These are phyloP conservation scores for Blastobotrys robertii DNA, from an alignment of 805 yeast species.

Conservation along the genomic window DNA sequence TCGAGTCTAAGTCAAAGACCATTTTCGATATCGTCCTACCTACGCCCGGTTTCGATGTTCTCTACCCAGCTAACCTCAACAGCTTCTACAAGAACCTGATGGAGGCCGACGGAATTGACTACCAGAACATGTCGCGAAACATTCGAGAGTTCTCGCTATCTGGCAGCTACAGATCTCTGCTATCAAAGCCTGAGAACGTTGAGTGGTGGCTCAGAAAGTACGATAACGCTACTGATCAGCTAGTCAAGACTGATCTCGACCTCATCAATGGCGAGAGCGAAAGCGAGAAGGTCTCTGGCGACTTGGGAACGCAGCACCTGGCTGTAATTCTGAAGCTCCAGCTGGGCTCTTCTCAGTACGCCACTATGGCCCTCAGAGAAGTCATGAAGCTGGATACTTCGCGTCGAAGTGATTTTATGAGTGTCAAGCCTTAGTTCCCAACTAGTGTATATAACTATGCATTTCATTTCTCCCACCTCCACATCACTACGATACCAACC, in stretches of 20 bases:
- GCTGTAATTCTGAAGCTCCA: constrained; percentile 73
- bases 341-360: constrained; percentile 81
- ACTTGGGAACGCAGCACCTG: constrained; percentile 36
- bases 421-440: constrained; percentile 7
- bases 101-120: constrained; percentile 73
- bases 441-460: not conserved
- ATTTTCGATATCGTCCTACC: constrained; percentile 86
- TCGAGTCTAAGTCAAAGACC: constrained; percentile 44
- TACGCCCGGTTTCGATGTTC: constrained; percentile 92
- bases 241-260: constrained; percentile 73
- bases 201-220: constrained; percentile 58
- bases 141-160: constrained; percentile 84
- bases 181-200: constrained; percentile 55
- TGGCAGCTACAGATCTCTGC: constrained; percentile 74
- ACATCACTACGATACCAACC: no score
- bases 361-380: constrained; percentile 96
- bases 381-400: constrained; percentile 46
- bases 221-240: constrained; percentile 51
- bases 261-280: constrained; percentile 30
- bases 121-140: constrained; percentile 72
- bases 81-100: constrained; percentile 60
- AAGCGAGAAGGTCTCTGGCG: constrained; percentile 12
- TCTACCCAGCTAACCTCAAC: constrained; percentile 66
- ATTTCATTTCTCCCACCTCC: not conserved
- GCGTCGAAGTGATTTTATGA: constrained; percentile 18